Base-by-base conservation (phyloP, 1,284 basidiomycete species). In the Coniferiporia weirii region DNA sequence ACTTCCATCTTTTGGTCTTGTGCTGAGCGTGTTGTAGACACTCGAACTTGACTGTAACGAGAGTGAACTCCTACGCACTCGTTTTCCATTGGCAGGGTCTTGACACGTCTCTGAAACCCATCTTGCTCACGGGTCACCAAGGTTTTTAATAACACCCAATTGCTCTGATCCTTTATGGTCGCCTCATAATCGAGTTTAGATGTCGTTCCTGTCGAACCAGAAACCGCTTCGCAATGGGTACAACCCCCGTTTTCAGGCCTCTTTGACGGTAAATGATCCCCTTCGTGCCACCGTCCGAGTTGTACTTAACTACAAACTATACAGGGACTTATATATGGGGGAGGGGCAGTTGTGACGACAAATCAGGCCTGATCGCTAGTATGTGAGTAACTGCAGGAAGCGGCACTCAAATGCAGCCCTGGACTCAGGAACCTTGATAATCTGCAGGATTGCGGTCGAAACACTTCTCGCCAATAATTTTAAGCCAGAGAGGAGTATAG, bases 71-170 rank as follows among this genome's bases (percentile, higher is more conserved):
- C 0, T 87, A 87, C 67, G 87, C 82, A 0, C 75, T 91, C 20
- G 69, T 89, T 5, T 91, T 80, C 69, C 80, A 84, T 47, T 89
- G 87, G 84, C 70, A 76, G 52, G 89, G 89, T 13, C 77, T 79
- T 0, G 77, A 89, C 64, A 61, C 72, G 1, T 74, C 75, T 1
- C 74, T 89, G 52, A 88, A 90, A 66, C 89, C 89, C 0, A 69
- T 88, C 27, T 70, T 91, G 17, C 71, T 91, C 40, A 79, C 82
- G 44, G 86, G 81, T 5, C 89, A 91, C 68, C 86, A 89, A 76
- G 85, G 84, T 80, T 15, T 27, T 40, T 27, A 38, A 22, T 52
- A 40, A 48, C 12, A 48, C 17, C 9, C 46, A 20, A 27, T 27
- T 27, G 27, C 27, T 27, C 27, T 27, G 5, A 27, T 20, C 46